Base-by-base conservation (phyloP, 208 protist genomes). In the Porcisia deanei region DNA sequence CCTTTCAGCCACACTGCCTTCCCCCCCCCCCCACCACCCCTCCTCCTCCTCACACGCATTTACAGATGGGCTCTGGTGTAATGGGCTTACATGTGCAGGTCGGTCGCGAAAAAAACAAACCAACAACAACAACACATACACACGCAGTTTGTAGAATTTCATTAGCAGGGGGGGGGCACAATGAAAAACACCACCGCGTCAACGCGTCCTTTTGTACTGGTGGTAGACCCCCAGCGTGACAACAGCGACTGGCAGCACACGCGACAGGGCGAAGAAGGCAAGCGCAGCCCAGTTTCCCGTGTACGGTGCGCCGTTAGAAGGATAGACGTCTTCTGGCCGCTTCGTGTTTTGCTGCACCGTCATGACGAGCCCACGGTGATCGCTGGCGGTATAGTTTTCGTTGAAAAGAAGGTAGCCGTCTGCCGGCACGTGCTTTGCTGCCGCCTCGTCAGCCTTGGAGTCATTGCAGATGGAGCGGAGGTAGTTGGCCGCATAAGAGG, bases 371-470 rank as follows among this genome's bases (percentile, higher is more conserved):
- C 90, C 92, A 63, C 86, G 87, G 75, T 96, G 92, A 72, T 94
- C 90, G 41, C 84, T 93, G 5, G 74, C 84, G 14, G 65, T 59
- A 65, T 88, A 94, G 30, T 82, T 18, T n/a, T 92, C 85, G 77
- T 94, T 96, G 76, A 96, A 92, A 47, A 92, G 77, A 2, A 96
- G 63, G 66, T 93, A 94, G 64, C 88, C 88, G 54, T 92, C 83
- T 1, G 41, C 30, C 53, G 80, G 81, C 43, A 78, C 75, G 59
- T 45, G 66, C 59, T 67, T 70, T 10, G 64, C 5, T 45, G 80
- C 70, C 60, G 43, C 76, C 59, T 72, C 73, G n/a, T 76, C 63
- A 1, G 67, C 64, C 47, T 76, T 61, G 7, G 55, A 57, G 49
- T 60, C 49, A 22, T 75, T 72, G n/a, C 77, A 61, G 34, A 82